A percentile compares a stretch with the other conserved stretches of the same genome.
Conservation (phyloP, 2,329 filamentous ascomycete species). For the Balansia obtecta region DNA sequence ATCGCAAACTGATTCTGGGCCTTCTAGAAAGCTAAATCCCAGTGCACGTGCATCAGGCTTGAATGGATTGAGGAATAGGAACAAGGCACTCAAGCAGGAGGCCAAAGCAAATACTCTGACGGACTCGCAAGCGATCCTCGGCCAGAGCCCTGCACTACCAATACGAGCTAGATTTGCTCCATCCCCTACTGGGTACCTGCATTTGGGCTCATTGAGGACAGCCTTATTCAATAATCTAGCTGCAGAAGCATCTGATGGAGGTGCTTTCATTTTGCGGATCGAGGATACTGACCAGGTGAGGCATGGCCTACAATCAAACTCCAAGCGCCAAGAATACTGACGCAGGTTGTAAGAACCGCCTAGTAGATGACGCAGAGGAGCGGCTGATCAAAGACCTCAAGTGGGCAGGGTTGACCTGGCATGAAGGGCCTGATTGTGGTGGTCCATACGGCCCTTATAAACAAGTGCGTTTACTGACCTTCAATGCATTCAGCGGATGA, state of each 20-base stretch:
- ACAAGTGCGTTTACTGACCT: constrained; percentile 41
- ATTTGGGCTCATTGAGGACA: constrained; percentile 82
- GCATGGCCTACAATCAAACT: not conserved
- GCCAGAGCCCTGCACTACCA: constrained; percentile 40
- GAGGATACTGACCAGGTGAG: constrained; percentile 89
- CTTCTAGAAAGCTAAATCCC: not conserved
- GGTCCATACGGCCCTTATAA: constrained; percentile 77
- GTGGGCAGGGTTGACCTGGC: constrained; percentile 88
- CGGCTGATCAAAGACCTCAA: constrained; percentile 65
- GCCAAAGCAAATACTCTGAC: not conserved
- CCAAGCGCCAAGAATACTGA: not conserved
- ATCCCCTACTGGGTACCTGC: constrained; percentile 86
- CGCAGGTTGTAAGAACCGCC: constrained; percentile 49
- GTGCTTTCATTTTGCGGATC: constrained; percentile 80
- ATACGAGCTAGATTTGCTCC: constrained; percentile 69
- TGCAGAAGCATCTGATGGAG: constrained; percentile 67
- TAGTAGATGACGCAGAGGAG: constrained; percentile 67
- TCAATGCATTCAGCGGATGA: not conserved
- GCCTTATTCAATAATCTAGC: constrained; percentile 92
- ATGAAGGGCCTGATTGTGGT: constrained; percentile 79
- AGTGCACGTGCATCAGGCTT: constrained; percentile 5
- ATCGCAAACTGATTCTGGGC: not conserved
- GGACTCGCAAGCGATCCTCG: constrained; percentile 18
- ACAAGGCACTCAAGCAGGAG: constrained; percentile 13
- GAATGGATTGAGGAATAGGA: constrained; percentile 9